Evolutionary conservation across 2,329 filamentous ascomycete species (phyloP).

Genomic region (Diaporthe amygdali): DNA sequence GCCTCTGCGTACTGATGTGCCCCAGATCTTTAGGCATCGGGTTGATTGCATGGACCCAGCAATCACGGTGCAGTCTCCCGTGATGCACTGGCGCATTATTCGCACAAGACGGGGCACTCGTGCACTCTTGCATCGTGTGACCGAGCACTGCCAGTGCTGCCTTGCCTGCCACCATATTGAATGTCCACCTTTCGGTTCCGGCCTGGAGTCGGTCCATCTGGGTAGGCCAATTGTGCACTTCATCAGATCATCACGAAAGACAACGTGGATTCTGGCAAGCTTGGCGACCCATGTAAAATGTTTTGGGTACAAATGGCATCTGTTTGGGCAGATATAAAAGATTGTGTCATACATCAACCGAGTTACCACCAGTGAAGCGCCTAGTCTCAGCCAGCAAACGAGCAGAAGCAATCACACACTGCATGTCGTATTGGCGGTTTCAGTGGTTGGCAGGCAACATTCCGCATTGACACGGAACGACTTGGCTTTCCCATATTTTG

Average conservation of each 20-base stretch:
- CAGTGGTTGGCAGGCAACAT: not conserved
- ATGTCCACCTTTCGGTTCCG: not conserved
- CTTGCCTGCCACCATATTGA: not conserved
- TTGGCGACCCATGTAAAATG: not conserved
- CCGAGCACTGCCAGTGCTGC: not conserved
- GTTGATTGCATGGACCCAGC: not conserved
- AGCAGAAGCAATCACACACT: not conserved
- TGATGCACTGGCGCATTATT: not conserved
- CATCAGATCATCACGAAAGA: fast-evolving
- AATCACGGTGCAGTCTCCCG: not conserved
- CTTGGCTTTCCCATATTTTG: too few species aligned
- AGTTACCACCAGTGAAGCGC: not conserved
- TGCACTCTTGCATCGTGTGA: not conserved
- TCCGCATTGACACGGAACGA: not conserved
- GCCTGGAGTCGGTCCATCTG: not conserved
- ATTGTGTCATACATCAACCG: not conserved
- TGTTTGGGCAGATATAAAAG: not conserved
- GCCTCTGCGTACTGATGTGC: not conserved
- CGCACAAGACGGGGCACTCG: not conserved
- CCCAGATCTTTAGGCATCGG: not conserved
- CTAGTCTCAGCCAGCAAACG: not conserved
- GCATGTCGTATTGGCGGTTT: not conserved
- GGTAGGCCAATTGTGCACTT: not conserved
- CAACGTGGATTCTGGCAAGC: too few species aligned
- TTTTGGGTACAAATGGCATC: not conserved